phyloP scores from a whole-genome alignment of 106 monocot genomes.

The Ottelia alismoides region DNA sequence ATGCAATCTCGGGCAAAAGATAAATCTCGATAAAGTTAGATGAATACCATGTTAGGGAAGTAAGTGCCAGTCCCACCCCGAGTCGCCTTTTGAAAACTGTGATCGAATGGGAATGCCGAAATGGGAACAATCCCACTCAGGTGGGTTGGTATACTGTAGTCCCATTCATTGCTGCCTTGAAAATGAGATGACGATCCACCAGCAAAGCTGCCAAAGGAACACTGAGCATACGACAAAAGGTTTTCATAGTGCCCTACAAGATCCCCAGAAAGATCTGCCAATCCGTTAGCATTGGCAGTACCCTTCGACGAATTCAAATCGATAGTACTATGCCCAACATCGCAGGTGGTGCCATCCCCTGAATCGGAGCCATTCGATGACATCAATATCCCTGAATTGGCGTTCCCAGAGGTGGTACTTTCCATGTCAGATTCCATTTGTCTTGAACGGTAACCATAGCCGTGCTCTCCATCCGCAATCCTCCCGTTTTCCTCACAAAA shows the following conservation, averaged over 20 bases:
- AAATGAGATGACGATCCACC: neutral
- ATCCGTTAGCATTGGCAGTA: neutral
- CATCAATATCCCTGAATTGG: no score
- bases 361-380: no score
- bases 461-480: no score
- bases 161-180: neutral
- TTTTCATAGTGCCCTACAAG: conserved; percentile 19
- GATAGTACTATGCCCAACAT: no score
- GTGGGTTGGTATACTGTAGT: conserved; percentile 8
- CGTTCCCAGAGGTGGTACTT: no score
- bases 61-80: conserved; percentile 72
- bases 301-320: no score
- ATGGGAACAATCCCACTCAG: conserved; percentile 26
- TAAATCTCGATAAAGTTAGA: neutral
- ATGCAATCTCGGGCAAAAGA: neutral
- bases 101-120: conserved; percentile 8
- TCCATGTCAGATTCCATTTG: no score
- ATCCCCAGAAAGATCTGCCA: conserved; percentile 37
- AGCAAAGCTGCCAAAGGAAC: neutral
- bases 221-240: conserved; percentile 34
- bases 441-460: no score
- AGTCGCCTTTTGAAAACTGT: conserved; percentile 22
- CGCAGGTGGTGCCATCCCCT: no score
- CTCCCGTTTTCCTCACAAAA: no score
- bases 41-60: conserved; percentile 59